Base-by-base conservation (phyloP, 805 yeast genomes). In the Nakazawaea pomicola region DNA sequence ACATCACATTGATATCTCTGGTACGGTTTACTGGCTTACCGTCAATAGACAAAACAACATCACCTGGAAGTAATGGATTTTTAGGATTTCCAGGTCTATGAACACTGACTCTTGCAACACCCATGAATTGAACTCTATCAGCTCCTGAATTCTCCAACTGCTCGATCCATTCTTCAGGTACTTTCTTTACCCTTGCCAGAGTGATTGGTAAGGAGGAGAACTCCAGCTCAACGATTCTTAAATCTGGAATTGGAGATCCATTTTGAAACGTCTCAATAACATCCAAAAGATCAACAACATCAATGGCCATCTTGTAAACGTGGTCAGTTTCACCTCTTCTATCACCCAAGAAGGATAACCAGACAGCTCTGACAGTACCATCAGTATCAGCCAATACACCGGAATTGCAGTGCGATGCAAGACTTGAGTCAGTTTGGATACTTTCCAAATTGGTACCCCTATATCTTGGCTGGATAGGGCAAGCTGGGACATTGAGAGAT, bases 261-360 rank as follows among this genome's bases (percentile, higher is more conserved):
- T 69, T 65, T 45, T 72, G 73, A 40, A 88, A 65, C 32, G 64
- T 57, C 18, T 74, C 69, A 24, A 89, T 67, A 6, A 85, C 80
- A 41, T 69, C 63, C 41, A 64, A 54, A 20, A 88, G 67, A 43
- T 83, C 84, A 6, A 81, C 72, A 11, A 83, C 80, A 57, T 86
- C 95, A 36, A 89, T 57, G 14, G 95, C 96, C 70, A 85, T 78
- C 43, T 78, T 66, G 58, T 80, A 82, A 46, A 76, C 69, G 19
- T 78, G 72, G 49, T 85, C 93, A 12, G 73, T 68, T 38, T 77
- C 78, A 33, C 73, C 71, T 31, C 65, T 69, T 36, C 78, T 73
- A 49, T 86, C 95, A 14, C 95, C 96, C 39, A 88, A 68, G 57
- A 76, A 88, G 1, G 91, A 74, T 47, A 89, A 60, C 96, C 96